phyloP scores from a whole-genome alignment of 2,329 filamentous ascomycete species.

The Ascochyta rabiei region DNA sequence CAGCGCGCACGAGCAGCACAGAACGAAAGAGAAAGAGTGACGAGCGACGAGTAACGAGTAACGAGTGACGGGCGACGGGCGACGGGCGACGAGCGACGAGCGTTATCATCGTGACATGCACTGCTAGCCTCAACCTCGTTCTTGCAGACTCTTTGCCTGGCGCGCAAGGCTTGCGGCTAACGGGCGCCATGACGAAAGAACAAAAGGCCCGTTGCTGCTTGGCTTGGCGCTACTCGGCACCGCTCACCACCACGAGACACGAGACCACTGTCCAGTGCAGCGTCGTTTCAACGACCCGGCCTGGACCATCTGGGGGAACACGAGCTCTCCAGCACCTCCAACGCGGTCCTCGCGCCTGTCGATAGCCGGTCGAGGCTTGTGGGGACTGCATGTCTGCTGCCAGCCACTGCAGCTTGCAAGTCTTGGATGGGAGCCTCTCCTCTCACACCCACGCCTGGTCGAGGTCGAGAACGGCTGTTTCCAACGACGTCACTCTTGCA shows the following conservation, averaged over 20 bases:
- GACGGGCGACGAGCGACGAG: not conserved
- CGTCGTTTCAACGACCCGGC: not conserved
- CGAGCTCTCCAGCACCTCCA: not conserved
- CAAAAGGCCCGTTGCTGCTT: constrained; percentile 7
- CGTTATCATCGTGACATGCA: constrained; percentile 10
- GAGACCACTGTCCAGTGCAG: not conserved
- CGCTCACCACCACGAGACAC: not conserved
- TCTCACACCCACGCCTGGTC: not conserved
- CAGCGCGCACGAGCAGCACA: constrained; percentile 4
- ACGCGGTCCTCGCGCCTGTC: not conserved
- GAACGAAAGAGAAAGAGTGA: too few species aligned
- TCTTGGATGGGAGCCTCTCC: not conserved
- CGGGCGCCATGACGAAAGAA: constrained; percentile 8
- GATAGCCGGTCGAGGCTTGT: not conserved
- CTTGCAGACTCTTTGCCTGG: constrained; percentile 17
- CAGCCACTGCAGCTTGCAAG: constrained; percentile 1
- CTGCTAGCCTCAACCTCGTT: not conserved
- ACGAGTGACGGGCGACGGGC: too few species aligned
- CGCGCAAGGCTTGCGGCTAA: constrained; percentile 11
- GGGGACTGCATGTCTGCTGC: not conserved
- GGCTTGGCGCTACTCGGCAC: constrained; percentile 1
- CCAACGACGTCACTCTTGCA: constrained; percentile 8
- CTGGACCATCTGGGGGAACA: not conserved
- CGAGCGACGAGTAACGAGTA: too few species aligned
- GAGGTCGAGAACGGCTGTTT: not conserved